Evolutionary conservation across 139 green algal genomes (phyloP), one percentile per base, ranked within the genome.

Genomic region (Closterium sp.): DNA sequence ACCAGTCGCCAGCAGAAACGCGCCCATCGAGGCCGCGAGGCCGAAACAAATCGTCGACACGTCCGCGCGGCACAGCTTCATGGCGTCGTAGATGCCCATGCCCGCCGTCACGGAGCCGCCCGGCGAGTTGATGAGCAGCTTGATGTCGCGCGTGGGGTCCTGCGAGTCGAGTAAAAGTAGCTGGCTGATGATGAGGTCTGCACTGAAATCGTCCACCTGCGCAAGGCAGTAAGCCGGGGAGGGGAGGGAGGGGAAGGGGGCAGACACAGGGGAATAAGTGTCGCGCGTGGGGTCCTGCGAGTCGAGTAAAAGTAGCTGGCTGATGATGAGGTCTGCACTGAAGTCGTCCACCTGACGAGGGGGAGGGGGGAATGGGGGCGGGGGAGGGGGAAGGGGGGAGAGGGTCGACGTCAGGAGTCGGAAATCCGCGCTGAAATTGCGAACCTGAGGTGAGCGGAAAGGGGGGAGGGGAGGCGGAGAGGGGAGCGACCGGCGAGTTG

Each of bases 111-210:
- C 98, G 13, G 96, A 98, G 89, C 98, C 98, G 91, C 98, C 98
- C 30, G 98, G 98, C 28, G 98, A 99, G 95, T 99, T 99, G 94
- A 99, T 99, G 96, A 99, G 99, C n/a, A 99, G 90, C 95, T 99
- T 99, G 95, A 99, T 99, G 95, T 99, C 98, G 95, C 99, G 99
- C 9, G 93, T 98, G 30, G 97, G 95, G 91, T 99, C 98, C 88
- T 98, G 96, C 0, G 97, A 96, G 95, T 99, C 98, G 31, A 99
- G 96, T 28, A 99, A 96, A 86, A 99, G 96, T 92, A 99, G 96
- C 96, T 99, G 98, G 93, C 96, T 98, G 90, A 99, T 97, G 19
- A 99, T 94, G 6, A 97, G 97, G 91, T 99, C 98, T 4, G 98
- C 98, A 42, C 90, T 95, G 91, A 99, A 98, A 95, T 99, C 98